These are phyloP conservation scores for Fusarium guadeloupense DNA, from an alignment of 2,329 filamentous ascomycete genomes.

Conservation along the genomic window DNA sequence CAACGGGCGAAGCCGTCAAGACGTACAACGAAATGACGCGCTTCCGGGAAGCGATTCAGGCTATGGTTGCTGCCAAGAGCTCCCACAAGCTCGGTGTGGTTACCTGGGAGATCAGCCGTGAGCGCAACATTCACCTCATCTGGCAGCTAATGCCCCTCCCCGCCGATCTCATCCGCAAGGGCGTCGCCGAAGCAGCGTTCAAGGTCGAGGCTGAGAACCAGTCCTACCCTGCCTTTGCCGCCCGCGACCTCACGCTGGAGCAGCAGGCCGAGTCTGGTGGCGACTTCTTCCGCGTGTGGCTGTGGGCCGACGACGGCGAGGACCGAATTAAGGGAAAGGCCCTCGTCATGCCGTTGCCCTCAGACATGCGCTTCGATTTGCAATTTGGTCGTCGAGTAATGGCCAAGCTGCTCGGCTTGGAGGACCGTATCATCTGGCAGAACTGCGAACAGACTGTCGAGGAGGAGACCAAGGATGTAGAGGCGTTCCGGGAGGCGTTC, in stretches of 20 bases:
- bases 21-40: conserved; percentile 84
- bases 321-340: conserved; percentile 67
- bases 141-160: conserved; percentile 92
- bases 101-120: conserved; percentile 91
- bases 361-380: conserved; percentile 81
- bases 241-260: conserved; percentile 59
- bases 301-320: conserved; percentile 72
- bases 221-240: conserved; percentile 61
- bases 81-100: conserved; percentile 77
- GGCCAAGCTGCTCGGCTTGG: conserved; percentile 84
- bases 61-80: conserved; percentile 72
- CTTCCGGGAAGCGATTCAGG: conserved; percentile 80
- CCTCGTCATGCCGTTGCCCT: conserved; percentile 77
- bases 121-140: conserved; percentile 84
- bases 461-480: conserved; percentile 82
- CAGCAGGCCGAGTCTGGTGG: conserved; percentile 58
- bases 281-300: conserved; percentile 85
- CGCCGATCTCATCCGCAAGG: conserved; percentile 71
- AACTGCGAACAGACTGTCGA: conserved; percentile 80
- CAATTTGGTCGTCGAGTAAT: conserved; percentile 90
- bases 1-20: conserved; percentile 63
- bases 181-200: conserved; percentile 88
- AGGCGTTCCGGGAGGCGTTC: conserved; percentile 82
- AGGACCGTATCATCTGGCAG: conserved; percentile 83
- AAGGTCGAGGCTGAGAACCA: conserved; percentile 85